Base-by-base conservation (phyloP, 2,329 filamentous ascomycete genomes). In the Calonectria pseudoreteaudii region DNA sequence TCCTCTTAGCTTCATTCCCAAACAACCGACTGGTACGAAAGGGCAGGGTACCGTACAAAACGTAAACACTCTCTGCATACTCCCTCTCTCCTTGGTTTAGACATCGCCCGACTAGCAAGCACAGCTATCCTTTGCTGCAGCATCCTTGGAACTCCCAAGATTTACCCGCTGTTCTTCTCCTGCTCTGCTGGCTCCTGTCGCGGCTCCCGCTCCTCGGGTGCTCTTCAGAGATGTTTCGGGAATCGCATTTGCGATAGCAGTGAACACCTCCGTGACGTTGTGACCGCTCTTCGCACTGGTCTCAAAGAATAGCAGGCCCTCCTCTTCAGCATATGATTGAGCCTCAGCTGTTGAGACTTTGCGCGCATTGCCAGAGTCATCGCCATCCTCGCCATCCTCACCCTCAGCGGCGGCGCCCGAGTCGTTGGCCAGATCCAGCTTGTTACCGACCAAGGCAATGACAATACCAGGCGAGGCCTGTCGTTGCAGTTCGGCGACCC, bases 391-490 rank as follows among this genome's bases (percentile, higher is more conserved):
- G 18, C 86, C 86, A 9, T 87, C 87, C 44, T 89, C 89, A 71
- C 87, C 88, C 50, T 73, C 73, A 31, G 71, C 66, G 86, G 86
- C 76, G 79, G 85, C 79, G 16, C 78, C 58, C 75, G 83, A 86
- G 77, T 93, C 92, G 81, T 89, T 92, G 66, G 94, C 94, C 81
- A 99, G 89, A 89, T 99, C 96, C 75, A 97, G 90, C 89, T 98
- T 98, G 91, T 99, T 99, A 82, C 96, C 96, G 47, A 98, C 97
- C 56, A 99, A 91, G 69, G 96, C 95, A 82, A 99, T 98, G 72
- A 98, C 96, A 81, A 99, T 98, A 31, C 96, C 96, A 3, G 96
- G 96, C 14, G 94, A 97, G 1, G 97, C 97, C 87, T 99, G 97
- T 82, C 96, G 93, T 88, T 98, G 96, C 71, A 99, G 91, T 87